phyloP scores from a whole-genome alignment of 2,329 filamentous ascomycete species.

The Didymella glomerata region DNA sequence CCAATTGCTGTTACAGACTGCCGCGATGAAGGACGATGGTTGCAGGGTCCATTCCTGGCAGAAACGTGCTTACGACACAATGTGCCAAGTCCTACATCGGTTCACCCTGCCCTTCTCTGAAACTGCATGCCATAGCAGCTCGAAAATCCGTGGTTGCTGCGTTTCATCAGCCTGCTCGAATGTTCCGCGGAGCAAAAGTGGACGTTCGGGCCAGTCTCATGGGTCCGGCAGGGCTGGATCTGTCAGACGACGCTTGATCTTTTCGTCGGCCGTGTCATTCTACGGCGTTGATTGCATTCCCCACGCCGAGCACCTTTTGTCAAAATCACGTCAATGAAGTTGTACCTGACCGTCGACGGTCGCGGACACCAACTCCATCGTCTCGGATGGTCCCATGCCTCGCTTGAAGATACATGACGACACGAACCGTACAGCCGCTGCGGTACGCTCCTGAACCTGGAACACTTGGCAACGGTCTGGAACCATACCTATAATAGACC shows the following conservation, averaged over 20 bases:
- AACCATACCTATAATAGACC: conserved; percentile 18
- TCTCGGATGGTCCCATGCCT: not conserved
- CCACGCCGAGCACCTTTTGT: not conserved
- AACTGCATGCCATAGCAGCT: conserved; percentile 13
- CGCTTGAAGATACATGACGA: conserved; percentile 27
- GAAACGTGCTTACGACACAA: conserved; percentile 11
- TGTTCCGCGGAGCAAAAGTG: conserved; percentile 1
- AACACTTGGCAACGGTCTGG: conserved; percentile 41
- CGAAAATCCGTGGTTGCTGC: not conserved
- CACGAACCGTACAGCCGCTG: conserved; percentile 18
- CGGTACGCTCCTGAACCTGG: conserved; percentile 23
- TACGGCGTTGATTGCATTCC: not conserved
- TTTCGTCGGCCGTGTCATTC: conserved; percentile 3
- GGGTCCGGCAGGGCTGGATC: conserved; percentile 9
- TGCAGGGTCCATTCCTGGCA: conserved; percentile 13
- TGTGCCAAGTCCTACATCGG: conserved; percentile 1
- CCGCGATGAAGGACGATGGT: not conserved
- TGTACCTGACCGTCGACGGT: not conserved
- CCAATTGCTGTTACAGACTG: not conserved
- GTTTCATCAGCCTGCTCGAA: conserved; percentile 13
- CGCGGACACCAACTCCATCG: not conserved
- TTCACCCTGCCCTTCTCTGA: conserved; percentile 3
- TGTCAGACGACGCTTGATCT: conserved; percentile 11
- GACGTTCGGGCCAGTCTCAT: conserved; percentile 1
- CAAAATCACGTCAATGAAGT: not conserved